Conservation (phyloP, 2,329 filamentous ascomycete genomes). For the Dothiorella sarmentorum region DNA sequence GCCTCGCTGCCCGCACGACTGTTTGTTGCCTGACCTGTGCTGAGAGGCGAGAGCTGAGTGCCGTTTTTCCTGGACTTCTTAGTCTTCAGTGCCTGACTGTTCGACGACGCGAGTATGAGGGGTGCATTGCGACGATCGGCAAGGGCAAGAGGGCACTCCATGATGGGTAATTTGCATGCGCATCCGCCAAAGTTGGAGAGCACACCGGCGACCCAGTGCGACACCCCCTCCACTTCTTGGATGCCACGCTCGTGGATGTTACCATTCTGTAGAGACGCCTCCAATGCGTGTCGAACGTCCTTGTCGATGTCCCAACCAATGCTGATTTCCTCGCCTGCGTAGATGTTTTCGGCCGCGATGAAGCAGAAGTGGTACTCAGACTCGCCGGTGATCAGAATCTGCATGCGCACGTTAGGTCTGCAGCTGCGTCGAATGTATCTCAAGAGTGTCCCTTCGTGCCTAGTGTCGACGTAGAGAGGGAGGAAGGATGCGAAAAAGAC, state of each 20-base stretch:
- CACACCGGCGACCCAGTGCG: conserved; percentile 64
- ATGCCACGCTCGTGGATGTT: conserved; percentile 55
- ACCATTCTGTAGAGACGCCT: conserved; percentile 62
- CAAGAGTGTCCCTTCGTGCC: conserved; percentile 78
- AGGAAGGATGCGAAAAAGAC: conserved; percentile 74
- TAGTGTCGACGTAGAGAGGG: conserved; percentile 88
- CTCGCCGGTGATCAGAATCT: conserved; percentile 63
- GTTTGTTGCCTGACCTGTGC: conserved; percentile 51
- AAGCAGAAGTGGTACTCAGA: conserved; percentile 87
- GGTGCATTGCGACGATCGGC: conserved; percentile 32
- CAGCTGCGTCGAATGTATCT: conserved; percentile 93
- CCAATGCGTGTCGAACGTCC: conserved; percentile 52
- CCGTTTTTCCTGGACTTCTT: conserved; percentile 46
- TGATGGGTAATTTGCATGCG: conserved; percentile 57
- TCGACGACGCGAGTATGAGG: conserved; percentile 16
- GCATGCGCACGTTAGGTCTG: conserved; percentile 80
- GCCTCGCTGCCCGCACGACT: conserved; percentile 60
- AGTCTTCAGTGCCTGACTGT: conserved; percentile 40
- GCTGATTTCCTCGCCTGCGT: conserved; percentile 67
- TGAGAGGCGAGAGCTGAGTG: conserved; percentile 53
- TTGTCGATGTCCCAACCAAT: conserved; percentile 55
- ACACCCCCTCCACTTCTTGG: conserved; percentile 60
- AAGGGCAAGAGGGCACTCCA: conserved; percentile 35
- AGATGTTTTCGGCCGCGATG: conserved; percentile 75
- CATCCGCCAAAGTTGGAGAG: conserved; percentile 77